These are phyloP conservation scores for Lanzia echinophila DNA, from an alignment of 2,329 filamentous ascomycete species.

Conservation along the genomic window DNA sequence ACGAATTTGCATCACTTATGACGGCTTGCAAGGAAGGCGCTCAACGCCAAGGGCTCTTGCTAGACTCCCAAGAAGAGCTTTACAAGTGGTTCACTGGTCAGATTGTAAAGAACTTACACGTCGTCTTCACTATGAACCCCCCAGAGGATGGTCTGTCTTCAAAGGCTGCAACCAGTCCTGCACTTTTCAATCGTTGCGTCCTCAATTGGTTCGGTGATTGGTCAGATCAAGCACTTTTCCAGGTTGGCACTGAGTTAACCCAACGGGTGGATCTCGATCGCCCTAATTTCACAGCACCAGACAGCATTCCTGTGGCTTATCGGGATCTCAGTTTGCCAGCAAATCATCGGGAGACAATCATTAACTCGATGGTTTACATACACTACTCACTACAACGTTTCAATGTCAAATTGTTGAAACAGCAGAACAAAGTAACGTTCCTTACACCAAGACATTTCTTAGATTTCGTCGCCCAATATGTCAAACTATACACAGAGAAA, in stretches of 20 bases:
- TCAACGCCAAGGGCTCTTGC: constrained; percentile 85
- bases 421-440: constrained; percentile 88
- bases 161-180: constrained; percentile 94
- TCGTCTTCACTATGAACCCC: constrained; percentile 99
- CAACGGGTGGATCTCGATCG: constrained; percentile 94
- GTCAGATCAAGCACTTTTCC: constrained; percentile 98
- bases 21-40: constrained; percentile 98
- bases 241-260: constrained; percentile 92
- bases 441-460: constrained; percentile 95
- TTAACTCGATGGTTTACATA: constrained; percentile 99
- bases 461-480: constrained; percentile 96
- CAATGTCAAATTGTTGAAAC: constrained; percentile 80
- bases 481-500: constrained; percentile 96
- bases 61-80: constrained; percentile 97
- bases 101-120: constrained; percentile 97
- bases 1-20: constrained; percentile 97
- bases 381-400: constrained; percentile 90
- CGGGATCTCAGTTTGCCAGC: constrained; percentile 77
- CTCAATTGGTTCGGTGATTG: constrained; percentile 99
- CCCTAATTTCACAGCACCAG: constrained; percentile 75
- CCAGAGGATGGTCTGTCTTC: constrained; percentile 91
- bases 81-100: constrained; percentile 99
- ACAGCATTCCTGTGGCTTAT: constrained; percentile 90
- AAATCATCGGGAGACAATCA: constrained; percentile 81
- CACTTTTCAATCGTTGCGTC: constrained; percentile 98